Evolutionary conservation across 2,329 filamentous ascomycete species (phyloP), one percentile per base, ranked within the genome.

Genomic region (Thyridium curvatum): DNA sequence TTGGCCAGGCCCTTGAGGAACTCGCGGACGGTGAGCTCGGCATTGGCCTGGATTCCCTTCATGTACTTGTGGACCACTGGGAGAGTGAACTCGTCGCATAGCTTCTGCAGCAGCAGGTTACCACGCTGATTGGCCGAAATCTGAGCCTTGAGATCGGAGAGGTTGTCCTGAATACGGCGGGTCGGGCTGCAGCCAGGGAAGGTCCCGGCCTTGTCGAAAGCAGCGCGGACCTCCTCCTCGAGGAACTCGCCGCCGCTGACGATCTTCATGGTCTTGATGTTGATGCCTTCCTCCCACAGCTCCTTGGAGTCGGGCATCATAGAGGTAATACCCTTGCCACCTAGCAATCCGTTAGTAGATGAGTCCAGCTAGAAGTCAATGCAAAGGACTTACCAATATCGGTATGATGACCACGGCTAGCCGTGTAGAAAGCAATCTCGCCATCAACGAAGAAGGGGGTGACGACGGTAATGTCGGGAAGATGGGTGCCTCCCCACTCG

Each of bases 261-360:
- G 7, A 64, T 54, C 40, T 61, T 62, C 50, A 62, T 57, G 1
- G 59, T 53, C 6, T 56, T 56, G 26, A 68, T 60, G 10, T 55
- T 59, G 28, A 62, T 56, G 4, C 67, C 67, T 39, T 70, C 66
- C 42, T 70, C 60, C 61, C 62, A 69, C 4, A 69, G 47, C 43
- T 61, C 55, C 9, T 51, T 62, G 8, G 56, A 61, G 29, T 65
- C 59, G 3, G 64, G 61, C 45, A 61, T 61, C 65, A 68, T 68
- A 4, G 58, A 60, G 3, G 57, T 61, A 8, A 59, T 60, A 5
- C 57, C 54, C 15, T 59, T 59, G 2, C 63, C 63, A 13, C 42
- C 18, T 32, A 32, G 4, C 4, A 21, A 21, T 12, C 30, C 9
- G 35, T 37, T 5, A 37, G 35, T 17, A 21, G 6, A 6, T 5